These are phyloP conservation scores for Termitomyces sp. DNA, from an alignment of 768 basidiomycete species.

Conservation along the genomic window DNA sequence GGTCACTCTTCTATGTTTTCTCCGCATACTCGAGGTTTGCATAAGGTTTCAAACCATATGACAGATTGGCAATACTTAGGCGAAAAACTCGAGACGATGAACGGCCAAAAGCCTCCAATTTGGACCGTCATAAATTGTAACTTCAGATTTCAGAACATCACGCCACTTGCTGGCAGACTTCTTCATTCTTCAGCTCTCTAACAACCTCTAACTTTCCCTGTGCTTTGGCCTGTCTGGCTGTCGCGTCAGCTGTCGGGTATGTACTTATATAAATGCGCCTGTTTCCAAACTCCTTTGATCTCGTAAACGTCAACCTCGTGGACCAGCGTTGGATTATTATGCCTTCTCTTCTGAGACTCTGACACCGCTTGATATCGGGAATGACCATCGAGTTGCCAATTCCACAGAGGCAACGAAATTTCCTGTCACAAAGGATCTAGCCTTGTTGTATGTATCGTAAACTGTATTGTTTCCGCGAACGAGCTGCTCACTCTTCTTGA, in stretches of 20 bases:
- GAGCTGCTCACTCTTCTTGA: not conserved
- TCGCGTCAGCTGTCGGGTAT: not conserved
- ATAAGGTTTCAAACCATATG: not conserved
- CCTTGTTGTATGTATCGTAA: not conserved
- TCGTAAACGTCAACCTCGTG: not conserved
- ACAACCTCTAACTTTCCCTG: not conserved
- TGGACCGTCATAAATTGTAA: not conserved
- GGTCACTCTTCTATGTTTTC: no score
- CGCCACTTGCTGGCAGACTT: not conserved
- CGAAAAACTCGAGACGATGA: not conserved
- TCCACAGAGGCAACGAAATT: not conserved
- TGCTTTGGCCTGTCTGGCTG: not conserved
- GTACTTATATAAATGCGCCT: not conserved
- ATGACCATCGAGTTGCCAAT: not conserved
- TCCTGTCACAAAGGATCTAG: no score
- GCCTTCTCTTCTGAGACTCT: not conserved
- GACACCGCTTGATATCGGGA: no score
- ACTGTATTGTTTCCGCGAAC: not conserved
- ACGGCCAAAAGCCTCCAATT: not conserved
- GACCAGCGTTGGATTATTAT: not conserved
- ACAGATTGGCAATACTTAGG: not conserved
- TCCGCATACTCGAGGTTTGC: no score
- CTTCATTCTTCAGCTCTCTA: not conserved
- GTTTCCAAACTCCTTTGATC: not conserved
- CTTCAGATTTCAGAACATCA: not conserved